Percentiles rank a stretch among this genome's conserved stretches.
phyloP scores from a whole-genome alignment of 192 early-diverging fungal genomes.

The Podila epigama region DNA sequence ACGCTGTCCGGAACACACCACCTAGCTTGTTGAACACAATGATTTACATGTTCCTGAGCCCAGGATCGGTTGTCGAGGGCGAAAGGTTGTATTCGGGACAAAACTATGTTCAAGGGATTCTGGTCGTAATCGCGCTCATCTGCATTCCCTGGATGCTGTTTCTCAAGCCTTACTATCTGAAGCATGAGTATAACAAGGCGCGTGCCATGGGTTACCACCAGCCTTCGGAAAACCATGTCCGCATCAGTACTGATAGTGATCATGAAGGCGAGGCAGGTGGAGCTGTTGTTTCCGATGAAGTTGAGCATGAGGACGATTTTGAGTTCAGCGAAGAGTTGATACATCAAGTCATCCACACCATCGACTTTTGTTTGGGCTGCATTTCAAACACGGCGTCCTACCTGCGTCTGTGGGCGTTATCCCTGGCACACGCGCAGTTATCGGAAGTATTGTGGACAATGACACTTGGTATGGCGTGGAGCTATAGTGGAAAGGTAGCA shows the following conservation, averaged over 20 bases:
- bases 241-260: constrained; percentile 50
- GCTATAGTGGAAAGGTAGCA: constrained; percentile 58
- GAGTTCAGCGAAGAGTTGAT: constrained; percentile 98
- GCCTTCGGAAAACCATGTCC: constrained; percentile 54
- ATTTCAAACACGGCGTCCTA: constrained; percentile 99
- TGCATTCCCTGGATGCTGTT: constrained; percentile 99
- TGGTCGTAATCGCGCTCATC: constrained; percentile 84
- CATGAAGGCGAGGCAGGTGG: constrained; percentile 54
- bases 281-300: constrained; percentile 70
- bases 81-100: constrained; percentile 90
- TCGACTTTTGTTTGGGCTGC: constrained; percentile 96
- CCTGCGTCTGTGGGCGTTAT: constrained; percentile 98
- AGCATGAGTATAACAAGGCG: constrained; percentile 81
- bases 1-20: constrained; percentile 73
- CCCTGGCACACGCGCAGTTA: constrained; percentile 97
- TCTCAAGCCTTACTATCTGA: constrained; percentile 87
- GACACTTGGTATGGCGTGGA: constrained; percentile 74
- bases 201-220: constrained; percentile 78
- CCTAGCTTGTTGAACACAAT: constrained; percentile 97
- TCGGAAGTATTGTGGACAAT: constrained; percentile 98
- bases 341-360: constrained; percentile 98
- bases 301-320: constrained; percentile 73
- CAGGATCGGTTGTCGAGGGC: constrained; percentile 74
- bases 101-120: constrained; percentile 76
- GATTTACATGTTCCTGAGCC: constrained; percentile 99